Conservation (phyloP, 805 yeast genomes). For the Sugiyamaella americana region DNA sequence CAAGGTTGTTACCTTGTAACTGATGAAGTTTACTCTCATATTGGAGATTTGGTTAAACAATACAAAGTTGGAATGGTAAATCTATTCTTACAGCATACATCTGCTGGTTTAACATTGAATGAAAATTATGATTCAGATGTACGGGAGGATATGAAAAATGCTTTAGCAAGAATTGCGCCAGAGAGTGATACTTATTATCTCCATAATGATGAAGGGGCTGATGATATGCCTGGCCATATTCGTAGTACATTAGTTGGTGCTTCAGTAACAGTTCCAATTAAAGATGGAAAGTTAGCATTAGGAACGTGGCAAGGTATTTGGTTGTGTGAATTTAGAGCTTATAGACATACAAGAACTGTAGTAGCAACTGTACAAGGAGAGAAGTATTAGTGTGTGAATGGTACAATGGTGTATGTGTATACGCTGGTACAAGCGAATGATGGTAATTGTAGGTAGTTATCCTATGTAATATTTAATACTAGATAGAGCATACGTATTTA, state of each 20-base stretch:
- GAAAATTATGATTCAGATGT: slow-evolving; percentile 82
- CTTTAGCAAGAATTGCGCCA: slow-evolving; percentile 62
- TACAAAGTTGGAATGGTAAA: slow-evolving; percentile 60
- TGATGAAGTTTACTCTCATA: slow-evolving; percentile 48
- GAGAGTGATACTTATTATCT: slow-evolving; percentile 47
- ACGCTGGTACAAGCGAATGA: too few species aligned
- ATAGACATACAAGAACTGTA: slow-evolving; percentile 56
- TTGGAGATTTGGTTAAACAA: slow-evolving; percentile 51
- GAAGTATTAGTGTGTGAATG: slow-evolving; percentile 13
- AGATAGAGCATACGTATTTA: too few species aligned
- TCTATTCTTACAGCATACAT: slow-evolving; percentile 70
- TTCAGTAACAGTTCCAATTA: slow-evolving; percentile 59
- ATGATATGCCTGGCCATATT: slow-evolving; percentile 81
- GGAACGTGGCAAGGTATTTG: slow-evolving; percentile 89
- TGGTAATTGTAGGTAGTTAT: too few species aligned
- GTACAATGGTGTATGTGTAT: too few species aligned
- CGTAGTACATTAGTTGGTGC: slow-evolving; percentile 58
- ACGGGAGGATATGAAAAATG: slow-evolving; percentile 57
- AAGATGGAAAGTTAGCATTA: slow-evolving; percentile 57
- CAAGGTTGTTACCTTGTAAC: slow-evolving; percentile 70
- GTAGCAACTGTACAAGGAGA: slow-evolving; percentile 72
- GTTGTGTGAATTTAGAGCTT: slow-evolving; percentile 64
- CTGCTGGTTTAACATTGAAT: slow-evolving; percentile 69
- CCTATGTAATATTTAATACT: too few species aligned
- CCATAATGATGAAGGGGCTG: slow-evolving; percentile 70